Percentiles rank a stretch among this genome's conserved stretches.
phyloP scores from a whole-genome alignment of 2,329 filamentous ascomycete genomes.

The Hypoxylon sp. region DNA sequence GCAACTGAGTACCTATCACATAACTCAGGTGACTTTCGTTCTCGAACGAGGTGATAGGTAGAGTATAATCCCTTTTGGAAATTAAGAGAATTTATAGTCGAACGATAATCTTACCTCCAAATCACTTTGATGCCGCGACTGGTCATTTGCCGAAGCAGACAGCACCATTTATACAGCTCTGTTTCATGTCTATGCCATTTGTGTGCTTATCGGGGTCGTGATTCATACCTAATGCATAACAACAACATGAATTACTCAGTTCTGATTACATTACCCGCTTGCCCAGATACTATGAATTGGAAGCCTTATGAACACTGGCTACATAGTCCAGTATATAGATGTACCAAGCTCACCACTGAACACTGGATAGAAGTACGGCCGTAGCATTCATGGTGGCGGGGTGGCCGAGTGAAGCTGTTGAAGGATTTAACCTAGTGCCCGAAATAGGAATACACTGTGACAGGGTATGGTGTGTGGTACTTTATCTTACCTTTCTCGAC shows the following conservation, averaged over 20 bases:
- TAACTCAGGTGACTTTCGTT: too few relatives aligned
- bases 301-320: background rate
- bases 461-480: constrained; percentile 20
- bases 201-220: background rate
- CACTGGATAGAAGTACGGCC: background rate
- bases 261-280: background rate
- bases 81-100: too few relatives aligned
- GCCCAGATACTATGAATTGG: too few relatives aligned
- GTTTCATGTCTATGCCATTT: constrained; percentile 13
- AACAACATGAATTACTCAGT: background rate
- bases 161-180: constrained; percentile 14
- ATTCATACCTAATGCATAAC: background rate
- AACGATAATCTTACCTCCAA: constrained; percentile 26
- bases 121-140: constrained; percentile 24
- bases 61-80: too few relatives aligned
- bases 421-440: constrained; percentile 31
- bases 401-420: constrained; percentile 4
- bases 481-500: constrained; percentile 7
- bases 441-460: constrained; percentile 33
- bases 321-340: background rate
- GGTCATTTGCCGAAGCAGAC: constrained; percentile 19
- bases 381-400: too few relatives aligned
- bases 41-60: too few relatives aligned
- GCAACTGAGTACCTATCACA: background rate
- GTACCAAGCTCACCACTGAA: background rate